These are phyloP conservation scores for Solanum tarijense DNA, from an alignment of 257 asterid species.

Conservation along the genomic window DNA sequence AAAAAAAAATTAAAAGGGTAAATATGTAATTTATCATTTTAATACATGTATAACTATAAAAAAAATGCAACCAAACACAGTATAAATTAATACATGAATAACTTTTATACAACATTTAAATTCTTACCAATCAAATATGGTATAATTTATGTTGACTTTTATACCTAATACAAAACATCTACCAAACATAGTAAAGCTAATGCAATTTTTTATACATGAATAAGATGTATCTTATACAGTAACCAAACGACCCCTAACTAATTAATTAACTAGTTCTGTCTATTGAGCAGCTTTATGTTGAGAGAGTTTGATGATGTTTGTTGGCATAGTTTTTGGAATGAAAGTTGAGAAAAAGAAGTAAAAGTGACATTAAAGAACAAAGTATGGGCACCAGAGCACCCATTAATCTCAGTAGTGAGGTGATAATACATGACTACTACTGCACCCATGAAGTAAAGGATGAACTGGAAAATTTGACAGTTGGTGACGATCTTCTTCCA, in stretches of 20 bases:
- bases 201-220: no score
- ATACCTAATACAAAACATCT: no score
- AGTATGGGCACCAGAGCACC: slow-evolving; percentile 70
- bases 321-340: slow-evolving; percentile 52
- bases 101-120: no score
- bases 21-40: no score
- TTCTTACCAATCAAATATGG: no score
- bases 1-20: no score
- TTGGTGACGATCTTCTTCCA: slow-evolving; percentile 85
- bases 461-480: slow-evolving; percentile 62
- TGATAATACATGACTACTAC: slow-evolving; percentile 51
- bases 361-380: slow-evolving; percentile 66
- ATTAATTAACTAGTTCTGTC: neutral
- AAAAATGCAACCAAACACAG: no score
- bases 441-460: slow-evolving; percentile 46
- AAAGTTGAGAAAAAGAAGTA: slow-evolving; percentile 49
- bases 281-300: neutral
- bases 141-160: no score
- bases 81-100: no score
- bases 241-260: neutral
- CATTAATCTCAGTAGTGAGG: slow-evolving; percentile 32
- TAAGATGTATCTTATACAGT: no score
- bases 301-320: slow-evolving; percentile 1
- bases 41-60: no score
- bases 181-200: no score